These are phyloP conservation scores for Penicillium sp. DNA, from an alignment of 2,329 filamentous ascomycete species.

Conservation along the genomic window DNA sequence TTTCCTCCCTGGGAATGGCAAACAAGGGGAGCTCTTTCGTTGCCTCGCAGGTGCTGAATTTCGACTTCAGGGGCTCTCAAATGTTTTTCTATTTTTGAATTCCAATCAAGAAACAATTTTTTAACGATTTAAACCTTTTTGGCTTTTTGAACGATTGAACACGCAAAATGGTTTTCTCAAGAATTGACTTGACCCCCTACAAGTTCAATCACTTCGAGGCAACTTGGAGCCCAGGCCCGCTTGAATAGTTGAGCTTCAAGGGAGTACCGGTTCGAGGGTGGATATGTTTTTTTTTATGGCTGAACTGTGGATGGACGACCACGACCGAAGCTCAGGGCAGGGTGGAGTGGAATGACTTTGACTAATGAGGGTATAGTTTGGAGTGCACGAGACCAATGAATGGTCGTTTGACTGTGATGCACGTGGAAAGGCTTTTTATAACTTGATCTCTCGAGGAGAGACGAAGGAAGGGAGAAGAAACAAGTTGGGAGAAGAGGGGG, in stretches of 20 bases:
- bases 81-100: slow-evolving; percentile 10
- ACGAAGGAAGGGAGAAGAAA: not conserved
- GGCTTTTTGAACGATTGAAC: slow-evolving; percentile 1
- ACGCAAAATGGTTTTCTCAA: slow-evolving; percentile 15
- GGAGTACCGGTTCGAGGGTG: not conserved
- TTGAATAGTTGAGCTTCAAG: slow-evolving; percentile 6
- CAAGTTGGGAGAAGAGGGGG: not conserved
- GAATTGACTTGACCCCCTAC: slow-evolving; percentile 7
- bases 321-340: not conserved
- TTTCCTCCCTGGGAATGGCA: not conserved
- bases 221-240: slow-evolving; percentile 10
- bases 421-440: too few species aligned
- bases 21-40: slow-evolving; percentile 9
- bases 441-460: not conserved
- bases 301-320: not conserved
- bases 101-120: slow-evolving; percentile 6
- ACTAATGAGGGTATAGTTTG: not conserved
- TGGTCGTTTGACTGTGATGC: too few species aligned
- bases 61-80: slow-evolving; percentile 16
- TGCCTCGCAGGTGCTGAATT: slow-evolving; percentile 16
- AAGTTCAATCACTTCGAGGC: slow-evolving; percentile 19
- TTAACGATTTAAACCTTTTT: slow-evolving; percentile 2
- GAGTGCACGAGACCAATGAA: too few species aligned
- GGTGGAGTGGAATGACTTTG: not conserved
- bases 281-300: slow-evolving; percentile 2